Percentiles rank a stretch among this genome's conserved stretches.
phyloP scores from a whole-genome alignment of 805 yeast genomes.

The Schwanniomyces polymorphus region DNA sequence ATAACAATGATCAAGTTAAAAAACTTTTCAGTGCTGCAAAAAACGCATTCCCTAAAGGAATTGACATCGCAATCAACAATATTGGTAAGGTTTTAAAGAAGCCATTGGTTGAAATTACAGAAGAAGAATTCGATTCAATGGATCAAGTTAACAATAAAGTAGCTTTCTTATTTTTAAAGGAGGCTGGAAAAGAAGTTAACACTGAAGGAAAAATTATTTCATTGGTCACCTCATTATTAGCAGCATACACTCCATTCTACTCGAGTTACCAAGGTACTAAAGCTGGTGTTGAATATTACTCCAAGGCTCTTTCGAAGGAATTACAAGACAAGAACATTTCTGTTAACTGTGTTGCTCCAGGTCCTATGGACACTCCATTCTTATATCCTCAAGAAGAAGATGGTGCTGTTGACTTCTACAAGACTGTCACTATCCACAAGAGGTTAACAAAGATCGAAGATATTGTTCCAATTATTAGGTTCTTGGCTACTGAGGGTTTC shows the following conservation, averaged over 20 bases:
- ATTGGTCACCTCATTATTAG: slow-evolving; percentile 63
- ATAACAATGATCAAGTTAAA: slow-evolving; percentile 39
- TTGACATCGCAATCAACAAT: slow-evolving; percentile 67
- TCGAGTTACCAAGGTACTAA: slow-evolving; percentile 58
- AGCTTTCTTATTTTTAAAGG: slow-evolving; percentile 61
- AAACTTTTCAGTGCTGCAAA: slow-evolving; percentile 48
- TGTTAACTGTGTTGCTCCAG: slow-evolving; percentile 61
- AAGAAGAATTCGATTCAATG: slow-evolving; percentile 57
- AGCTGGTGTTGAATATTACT: slow-evolving; percentile 54
- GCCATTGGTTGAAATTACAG: slow-evolving; percentile 50
- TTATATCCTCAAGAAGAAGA: slow-evolving; percentile 60
- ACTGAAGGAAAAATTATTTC: slow-evolving; percentile 56
- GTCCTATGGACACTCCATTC: slow-evolving; percentile 69
- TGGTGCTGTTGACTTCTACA: slow-evolving; percentile 54
- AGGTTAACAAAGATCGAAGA: slow-evolving; percentile 59
- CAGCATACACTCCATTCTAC: slow-evolving; percentile 60
- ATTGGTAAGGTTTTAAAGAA: slow-evolving; percentile 70
- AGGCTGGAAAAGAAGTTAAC: slow-evolving; percentile 51
- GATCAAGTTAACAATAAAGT: slow-evolving; percentile 54
- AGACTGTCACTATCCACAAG: slow-evolving; percentile 47
- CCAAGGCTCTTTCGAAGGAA: slow-evolving; percentile 57
- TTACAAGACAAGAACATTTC: slow-evolving; percentile 44
- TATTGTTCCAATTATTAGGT: slow-evolving; percentile 62
- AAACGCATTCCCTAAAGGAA: slow-evolving; percentile 42
- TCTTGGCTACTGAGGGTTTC: slow-evolving; percentile 62